Evolutionary conservation across 208 protist genomes (phyloP), one percentile per base, ranked within the genome.

Genomic region (Crithidia brevicula): DNA sequence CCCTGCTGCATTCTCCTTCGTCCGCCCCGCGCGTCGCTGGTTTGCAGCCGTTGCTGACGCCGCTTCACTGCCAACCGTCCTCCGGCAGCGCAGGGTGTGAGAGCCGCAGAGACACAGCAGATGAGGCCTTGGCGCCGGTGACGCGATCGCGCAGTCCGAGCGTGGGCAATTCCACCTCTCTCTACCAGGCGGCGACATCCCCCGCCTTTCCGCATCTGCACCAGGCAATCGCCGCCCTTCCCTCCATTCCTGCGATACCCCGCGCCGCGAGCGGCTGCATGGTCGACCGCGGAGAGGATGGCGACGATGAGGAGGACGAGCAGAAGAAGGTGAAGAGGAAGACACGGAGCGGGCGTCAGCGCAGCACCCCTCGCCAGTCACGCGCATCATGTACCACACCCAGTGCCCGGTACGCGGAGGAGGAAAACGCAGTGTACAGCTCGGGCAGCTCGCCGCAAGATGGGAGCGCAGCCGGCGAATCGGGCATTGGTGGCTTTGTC

Each of bases 1-100:
- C 57, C 1, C 40, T 63, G 18, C 42, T 51, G 25, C 42, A 46
- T 42, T 63, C 57, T 27, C 40, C 57, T 0, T 40, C 57, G 8
- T 63, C 42, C 36, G n/a, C 42, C 4, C 57, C 57, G 18, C 42
- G 42, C 43, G 15, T 40, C 42, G 6, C 43, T 9, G 30, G 28
- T 28, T 50, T 28, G 42, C 57, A 63, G 57, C 42, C 28, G 15
- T 42, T 28, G 18, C 42, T 63, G 25, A 52, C 57, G 16, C 57
- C 57, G 25, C 28, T 52, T 8, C 57, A 36, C 9, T 20, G 3
- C n/a, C 40, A 27, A 4, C 5, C 43, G 15, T 25, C 42, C 25
- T 28, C 43, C 25, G 22, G 57, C 57, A 52, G 42, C 5, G 42
- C 1, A 0, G n/a, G 28, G 7, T 27, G 30, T 11, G 25, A 61